These are phyloP conservation scores for Talaromyces rugulosus DNA, from an alignment of 2,329 filamentous ascomycete genomes.

Conservation along the genomic window DNA sequence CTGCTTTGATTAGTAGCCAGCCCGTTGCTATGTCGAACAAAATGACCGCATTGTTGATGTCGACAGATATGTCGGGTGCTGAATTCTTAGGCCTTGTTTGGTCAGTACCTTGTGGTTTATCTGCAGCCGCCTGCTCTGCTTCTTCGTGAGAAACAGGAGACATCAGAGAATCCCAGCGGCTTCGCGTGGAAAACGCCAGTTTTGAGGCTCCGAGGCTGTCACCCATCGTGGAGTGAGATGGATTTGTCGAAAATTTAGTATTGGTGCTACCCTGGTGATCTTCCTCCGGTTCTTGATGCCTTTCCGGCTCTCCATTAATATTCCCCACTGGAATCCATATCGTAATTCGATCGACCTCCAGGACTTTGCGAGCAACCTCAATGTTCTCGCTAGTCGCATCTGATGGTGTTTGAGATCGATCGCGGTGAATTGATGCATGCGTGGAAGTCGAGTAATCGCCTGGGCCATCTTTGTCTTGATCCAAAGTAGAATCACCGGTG, in stretches of 20 bases:
- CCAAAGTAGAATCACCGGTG: background rate
- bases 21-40: slow-evolving; percentile 39
- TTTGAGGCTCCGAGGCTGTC: slow-evolving; percentile 24
- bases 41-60: slow-evolving; percentile 26
- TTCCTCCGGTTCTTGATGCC: background rate
- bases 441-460: background rate
- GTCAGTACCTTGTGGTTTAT: slow-evolving; percentile 1
- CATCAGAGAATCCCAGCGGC: slow-evolving; percentile 17
- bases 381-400: slow-evolving; percentile 18
- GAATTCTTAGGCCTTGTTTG: slow-evolving; percentile 3
- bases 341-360: slow-evolving; percentile 30
- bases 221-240: slow-evolving; percentile 19
- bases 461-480: background rate
- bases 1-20: slow-evolving; percentile 37
- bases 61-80: slow-evolving; percentile 22
- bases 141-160: slow-evolving; percentile 12
- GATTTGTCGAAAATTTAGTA: slow-evolving; percentile 18
- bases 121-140: slow-evolving; percentile 5
- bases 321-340: slow-evolving; percentile 30
- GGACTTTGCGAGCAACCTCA: slow-evolving; percentile 31
- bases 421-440: slow-evolving; percentile 3
- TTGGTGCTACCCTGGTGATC: slow-evolving; percentile 5
- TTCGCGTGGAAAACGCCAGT: slow-evolving; percentile 18
- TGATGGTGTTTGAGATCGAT: background rate
- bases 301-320: background rate